These are phyloP conservation scores for Talaromyces adpressus DNA, from an alignment of 495 filamentous ascomycete species.

Conservation along the genomic window DNA sequence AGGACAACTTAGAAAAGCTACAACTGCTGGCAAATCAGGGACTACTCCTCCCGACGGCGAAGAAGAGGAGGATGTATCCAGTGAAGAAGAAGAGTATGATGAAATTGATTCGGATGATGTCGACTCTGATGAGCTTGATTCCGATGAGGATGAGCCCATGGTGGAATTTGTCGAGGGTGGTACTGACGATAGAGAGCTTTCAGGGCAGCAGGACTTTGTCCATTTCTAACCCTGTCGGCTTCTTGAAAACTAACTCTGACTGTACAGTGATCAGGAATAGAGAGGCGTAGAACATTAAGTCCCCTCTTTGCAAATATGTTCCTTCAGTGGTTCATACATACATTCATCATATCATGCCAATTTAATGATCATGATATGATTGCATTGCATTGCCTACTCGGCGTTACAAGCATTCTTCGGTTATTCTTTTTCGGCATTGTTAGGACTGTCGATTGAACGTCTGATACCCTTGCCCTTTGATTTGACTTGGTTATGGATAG, in stretches of 20 bases:
- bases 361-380: not conserved
- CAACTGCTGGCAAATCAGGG: slow-evolving; percentile 31
- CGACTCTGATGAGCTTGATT: slow-evolving; percentile 76
- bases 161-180: slow-evolving; percentile 36
- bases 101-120: slow-evolving; percentile 77
- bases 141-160: slow-evolving; percentile 45
- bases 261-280: not conserved
- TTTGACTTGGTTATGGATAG: not conserved
- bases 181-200: slow-evolving; percentile 43
- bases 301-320: slow-evolving; percentile 9
- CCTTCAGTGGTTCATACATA: not conserved
- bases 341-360: not conserved
- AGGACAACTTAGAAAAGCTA: slow-evolving; percentile 56
- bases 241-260: not conserved
- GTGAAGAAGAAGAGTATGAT: slow-evolving; percentile 73
- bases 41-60: slow-evolving; percentile 24
- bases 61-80: slow-evolving; percentile 71
- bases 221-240: slow-evolving; percentile 29
- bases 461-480: not conserved
- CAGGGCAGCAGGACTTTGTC: slow-evolving; percentile 65
- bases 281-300: not conserved
- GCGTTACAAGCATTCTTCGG: not conserved
- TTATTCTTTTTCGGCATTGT: not conserved
- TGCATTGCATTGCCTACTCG: not conserved
- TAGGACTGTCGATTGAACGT: not conserved